Evolutionary conservation across 2,329 filamentous ascomycete species (phyloP), one percentile per base, ranked within the genome.

Genomic region (Pseudogymnoascus sp.): DNA sequence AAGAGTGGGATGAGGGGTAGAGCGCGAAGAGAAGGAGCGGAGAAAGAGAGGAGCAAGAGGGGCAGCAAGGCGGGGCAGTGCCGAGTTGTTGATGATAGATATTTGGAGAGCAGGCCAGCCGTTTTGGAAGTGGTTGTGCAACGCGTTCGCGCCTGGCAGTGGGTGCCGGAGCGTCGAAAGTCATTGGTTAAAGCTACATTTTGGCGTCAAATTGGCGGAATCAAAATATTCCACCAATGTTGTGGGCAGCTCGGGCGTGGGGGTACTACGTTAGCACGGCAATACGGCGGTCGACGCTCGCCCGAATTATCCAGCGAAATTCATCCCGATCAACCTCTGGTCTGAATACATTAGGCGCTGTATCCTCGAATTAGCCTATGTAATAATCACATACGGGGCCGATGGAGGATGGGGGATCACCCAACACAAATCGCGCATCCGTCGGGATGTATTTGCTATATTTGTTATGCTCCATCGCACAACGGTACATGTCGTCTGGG

Each of bases 211-310:
- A 12, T 11, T 4, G 3, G 11, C 41, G 41, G 41, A 50, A 50
- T 15, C 22, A 58, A 58, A 38, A 58, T 37, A 14, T 58, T 58
- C 53, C 53, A 37, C 53, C 53, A 58, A 58, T 58, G n/a, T 14
- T 20, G 30, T 38, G 53, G 28, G n/a, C n/a, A 20, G 36, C 20
- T 58, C 25, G 28, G 12, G 30, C 53, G 30, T 58, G 30, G 53
- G 53, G 53, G 53, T 38, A 36, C 53, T 30, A 22, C 2, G n/a
- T 36, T 35, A 38, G 30, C 14, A 25, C 53, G 36, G 15, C 53
- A 58, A 58, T 28, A n/a, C 22, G n/a, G 25, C 15, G 22, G 4
- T 30, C 41, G 22, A 28, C 53, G 18, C 30, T 36, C 30, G 30
- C 30, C 53, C 53, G 53, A 58, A 36, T 58, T 37, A 58, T 36